These are phyloP conservation scores for Gracilaria vermiculophylla DNA, from an alignment of 23 red algal species.

Conservation along the genomic window DNA sequence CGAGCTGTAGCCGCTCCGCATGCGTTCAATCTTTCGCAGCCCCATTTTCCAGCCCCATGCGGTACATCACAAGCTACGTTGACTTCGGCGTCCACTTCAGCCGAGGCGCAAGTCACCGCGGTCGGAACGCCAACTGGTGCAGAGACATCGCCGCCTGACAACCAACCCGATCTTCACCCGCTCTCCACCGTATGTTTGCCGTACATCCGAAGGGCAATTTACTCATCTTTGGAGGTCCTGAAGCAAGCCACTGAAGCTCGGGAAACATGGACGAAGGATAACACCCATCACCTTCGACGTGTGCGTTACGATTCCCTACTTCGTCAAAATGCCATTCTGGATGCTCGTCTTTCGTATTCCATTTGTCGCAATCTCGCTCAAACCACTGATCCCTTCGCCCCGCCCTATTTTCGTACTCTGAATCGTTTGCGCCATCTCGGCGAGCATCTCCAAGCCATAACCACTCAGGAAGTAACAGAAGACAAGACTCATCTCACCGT, in stretches of 20 bases:
- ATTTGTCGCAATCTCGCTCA: conserved; percentile 34
- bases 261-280: conserved; percentile 14
- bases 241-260: conserved; percentile 18
- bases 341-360: conserved; percentile 14
- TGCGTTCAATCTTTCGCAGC: background rate
- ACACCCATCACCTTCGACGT: conserved; percentile 2
- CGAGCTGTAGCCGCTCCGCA: background rate
- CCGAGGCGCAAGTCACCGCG: background rate
- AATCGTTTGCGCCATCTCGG: conserved; percentile 22
- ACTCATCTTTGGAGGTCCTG: conserved; percentile 32
- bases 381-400: conserved; percentile 49
- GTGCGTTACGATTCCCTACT: conserved; percentile 22
- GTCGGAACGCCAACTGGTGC: background rate
- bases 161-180: conserved; percentile 26
- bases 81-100: background rate
- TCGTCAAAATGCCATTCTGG: conserved; percentile 15
- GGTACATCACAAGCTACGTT: background rate
- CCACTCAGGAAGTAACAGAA: background rate
- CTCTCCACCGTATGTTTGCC: conserved; percentile 29
- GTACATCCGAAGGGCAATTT: conserved; percentile 7
- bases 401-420: background rate
- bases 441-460: conserved; percentile 15
- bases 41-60: background rate
- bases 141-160: background rate
- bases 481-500: conserved; percentile 2